A percentile compares a stretch with the other conserved stretches of the same genome.
phyloP scores from a whole-genome alignment of 192 early-diverging fungal species.

The Gryganskiella cystojenkinii region DNA sequence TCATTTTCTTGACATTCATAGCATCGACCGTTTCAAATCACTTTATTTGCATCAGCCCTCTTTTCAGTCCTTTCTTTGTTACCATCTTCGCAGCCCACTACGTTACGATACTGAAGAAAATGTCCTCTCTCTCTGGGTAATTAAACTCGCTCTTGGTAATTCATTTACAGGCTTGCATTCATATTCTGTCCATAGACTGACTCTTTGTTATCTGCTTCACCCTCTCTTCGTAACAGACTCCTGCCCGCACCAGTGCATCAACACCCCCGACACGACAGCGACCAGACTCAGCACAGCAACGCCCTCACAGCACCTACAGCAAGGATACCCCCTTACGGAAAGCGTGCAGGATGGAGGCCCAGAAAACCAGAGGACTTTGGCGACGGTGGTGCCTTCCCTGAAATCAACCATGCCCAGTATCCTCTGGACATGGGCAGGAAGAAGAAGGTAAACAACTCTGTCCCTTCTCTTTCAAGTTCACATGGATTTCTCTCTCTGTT shows the following conservation, averaged over 20 bases:
- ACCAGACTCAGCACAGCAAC: constrained; percentile 25
- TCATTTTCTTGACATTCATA: too few species aligned
- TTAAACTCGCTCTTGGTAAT: neutral
- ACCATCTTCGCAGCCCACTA: neutral
- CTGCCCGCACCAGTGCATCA: constrained; percentile 48
- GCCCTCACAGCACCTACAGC: constrained; percentile 22
- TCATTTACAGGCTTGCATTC: neutral
- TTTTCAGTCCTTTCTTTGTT: neutral
- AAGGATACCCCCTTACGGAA: constrained; percentile 79
- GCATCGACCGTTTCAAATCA: too few species aligned
- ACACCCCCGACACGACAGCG: constrained; percentile 40
- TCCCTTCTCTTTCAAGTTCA: too few species aligned
- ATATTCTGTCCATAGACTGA: neutral
- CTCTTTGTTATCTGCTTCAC: neutral
- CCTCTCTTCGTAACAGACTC: constrained; percentile 11
- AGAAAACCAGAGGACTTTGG: constrained; percentile 88
- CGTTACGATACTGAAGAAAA: neutral
- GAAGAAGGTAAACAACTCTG: constrained; percentile 62
- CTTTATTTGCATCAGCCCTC: neutral
- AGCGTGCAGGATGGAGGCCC: constrained; percentile 83
- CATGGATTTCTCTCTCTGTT: neutral
- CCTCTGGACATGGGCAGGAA: constrained; percentile 95
- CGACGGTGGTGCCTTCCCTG: constrained; percentile 97
- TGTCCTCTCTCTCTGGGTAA: constrained; percentile 18
- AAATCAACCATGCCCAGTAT: constrained; percentile 92